These are phyloP conservation scores for Cerrena zonata DNA, from an alignment of 1,284 basidiomycete species.

Conservation along the genomic window DNA sequence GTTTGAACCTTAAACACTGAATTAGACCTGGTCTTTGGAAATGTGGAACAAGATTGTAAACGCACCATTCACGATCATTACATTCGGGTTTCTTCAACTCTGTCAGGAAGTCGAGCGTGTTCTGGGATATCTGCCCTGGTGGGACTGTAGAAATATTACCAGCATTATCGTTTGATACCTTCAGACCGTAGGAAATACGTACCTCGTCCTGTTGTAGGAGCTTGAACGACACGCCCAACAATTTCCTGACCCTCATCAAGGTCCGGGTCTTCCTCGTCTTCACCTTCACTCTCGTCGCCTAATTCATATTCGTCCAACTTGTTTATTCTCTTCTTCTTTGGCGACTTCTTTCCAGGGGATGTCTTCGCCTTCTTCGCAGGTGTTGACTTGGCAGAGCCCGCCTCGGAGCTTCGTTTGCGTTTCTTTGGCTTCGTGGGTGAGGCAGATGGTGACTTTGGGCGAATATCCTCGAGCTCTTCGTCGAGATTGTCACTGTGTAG, in stretches of 20 bases:
- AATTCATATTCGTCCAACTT: slow-evolving; percentile 8
- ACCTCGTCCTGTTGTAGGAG: slow-evolving; percentile 79
- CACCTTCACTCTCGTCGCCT: slow-evolving; percentile 19
- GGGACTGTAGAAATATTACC: slow-evolving; percentile 48
- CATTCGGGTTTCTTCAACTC: slow-evolving; percentile 68
- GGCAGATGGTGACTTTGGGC: slow-evolving; percentile 6
- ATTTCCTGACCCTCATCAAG: slow-evolving; percentile 65
- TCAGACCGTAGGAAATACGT: slow-evolving; percentile 17
- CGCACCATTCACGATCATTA: slow-evolving; percentile 89
- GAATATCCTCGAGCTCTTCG: slow-evolving; percentile 23
- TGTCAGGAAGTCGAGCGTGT: slow-evolving; percentile 74
- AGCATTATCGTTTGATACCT: background rate
- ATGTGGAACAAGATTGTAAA: too few species aligned
- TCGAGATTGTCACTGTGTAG: slow-evolving; percentile 33
- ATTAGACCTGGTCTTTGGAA: background rate
- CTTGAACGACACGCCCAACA: slow-evolving; percentile 63
- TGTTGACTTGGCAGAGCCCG: slow-evolving; percentile 7
- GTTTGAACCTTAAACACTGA: slow-evolving; percentile 38
- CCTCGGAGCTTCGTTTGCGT: background rate
- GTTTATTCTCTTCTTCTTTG: slow-evolving; percentile 28
- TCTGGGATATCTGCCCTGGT: slow-evolving; percentile 78
- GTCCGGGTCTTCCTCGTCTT: slow-evolving; percentile 40
- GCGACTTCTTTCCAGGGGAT: slow-evolving; percentile 20
- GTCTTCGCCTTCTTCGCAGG: slow-evolving; percentile 15
- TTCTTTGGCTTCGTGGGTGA: slow-evolving; percentile 13